Conservation (phyloP, 306 rosid genomes). For the Comarum palustre region DNA sequence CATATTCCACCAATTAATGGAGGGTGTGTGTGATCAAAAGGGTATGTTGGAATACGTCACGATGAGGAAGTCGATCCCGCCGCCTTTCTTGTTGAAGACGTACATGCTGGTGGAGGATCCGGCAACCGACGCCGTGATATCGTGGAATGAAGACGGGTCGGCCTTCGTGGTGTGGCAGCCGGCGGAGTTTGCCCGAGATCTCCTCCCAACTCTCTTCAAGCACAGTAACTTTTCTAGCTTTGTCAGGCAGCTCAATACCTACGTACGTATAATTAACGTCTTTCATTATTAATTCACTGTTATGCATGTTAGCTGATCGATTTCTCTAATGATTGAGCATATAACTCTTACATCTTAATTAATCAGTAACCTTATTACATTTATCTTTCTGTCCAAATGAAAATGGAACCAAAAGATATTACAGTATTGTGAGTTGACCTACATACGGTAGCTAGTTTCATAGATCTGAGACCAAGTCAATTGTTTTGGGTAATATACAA, state of each 20-base stretch:
- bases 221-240: slow-evolving; percentile 97
- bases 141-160: slow-evolving; percentile 75
- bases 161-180: slow-evolving; percentile 95
- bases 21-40: slow-evolving; percentile 33
- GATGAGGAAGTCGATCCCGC: slow-evolving; percentile 68
- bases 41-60: slow-evolving; percentile 54
- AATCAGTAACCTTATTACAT: not conserved
- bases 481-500: not conserved
- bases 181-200: slow-evolving; percentile 83
- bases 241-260: slow-evolving; percentile 91
- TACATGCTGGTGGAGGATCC: slow-evolving; percentile 84
- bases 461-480: not conserved
- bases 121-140: slow-evolving; percentile 55
- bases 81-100: slow-evolving; percentile 88
- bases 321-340: not conserved
- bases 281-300: not conserved
- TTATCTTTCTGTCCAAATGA: not conserved
- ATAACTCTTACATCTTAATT: not conserved
- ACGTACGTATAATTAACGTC: slow-evolving; percentile 50
- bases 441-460: not conserved
- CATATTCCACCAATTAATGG: slow-evolving; percentile 20
- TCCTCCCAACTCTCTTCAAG: slow-evolving; percentile 93
- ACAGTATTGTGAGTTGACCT: slow-evolving; percentile 4
- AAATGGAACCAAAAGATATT: not conserved
- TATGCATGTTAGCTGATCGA: not conserved